Percentiles rank a stretch among this genome's conserved stretches.
Evolutionary conservation across 495 filamentous ascomycete species (phyloP).

Genomic region (Talaromyces stipitatus): DNA sequence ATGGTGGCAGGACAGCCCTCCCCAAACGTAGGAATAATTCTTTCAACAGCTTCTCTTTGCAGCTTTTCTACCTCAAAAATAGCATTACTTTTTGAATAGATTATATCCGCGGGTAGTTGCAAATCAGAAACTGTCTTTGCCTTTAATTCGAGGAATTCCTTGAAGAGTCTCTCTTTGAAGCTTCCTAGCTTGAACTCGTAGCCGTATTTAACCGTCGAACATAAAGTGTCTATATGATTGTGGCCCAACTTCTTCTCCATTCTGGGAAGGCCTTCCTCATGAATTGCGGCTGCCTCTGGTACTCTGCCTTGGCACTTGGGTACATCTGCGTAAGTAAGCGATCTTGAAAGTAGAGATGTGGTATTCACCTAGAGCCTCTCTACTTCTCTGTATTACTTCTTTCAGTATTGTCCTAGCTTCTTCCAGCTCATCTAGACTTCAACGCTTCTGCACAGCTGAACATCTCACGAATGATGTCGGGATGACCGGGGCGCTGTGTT

Average conservation of each 20-base stretch:
- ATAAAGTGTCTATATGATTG: neutral
- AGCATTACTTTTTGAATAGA: neutral
- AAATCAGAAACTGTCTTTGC: neutral
- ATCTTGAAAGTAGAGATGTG: neutral
- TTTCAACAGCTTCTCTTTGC: neutral
- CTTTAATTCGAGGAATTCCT: neutral
- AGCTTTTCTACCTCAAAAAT: neutral
- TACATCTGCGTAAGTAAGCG: neutral
- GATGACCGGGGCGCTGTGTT: neutral
- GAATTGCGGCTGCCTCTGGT: neutral
- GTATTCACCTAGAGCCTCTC: neutral
- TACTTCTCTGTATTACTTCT: neutral
- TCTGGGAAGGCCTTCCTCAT: neutral
- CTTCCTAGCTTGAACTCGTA: neutral
- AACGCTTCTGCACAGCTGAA: neutral
- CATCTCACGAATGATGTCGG: neutral
- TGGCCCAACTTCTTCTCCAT: neutral
- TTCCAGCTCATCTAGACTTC: neutral
- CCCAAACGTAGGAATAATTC: neutral
- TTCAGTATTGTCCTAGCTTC: neutral
- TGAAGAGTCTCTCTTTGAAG: neutral
- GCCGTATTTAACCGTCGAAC: neutral
- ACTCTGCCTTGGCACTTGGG: neutral
- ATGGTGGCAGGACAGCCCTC: neutral
- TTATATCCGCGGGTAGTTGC: neutral